Conservation (phyloP, 169 alveolate species). For the Cryptosporidium andersoni region DNA sequence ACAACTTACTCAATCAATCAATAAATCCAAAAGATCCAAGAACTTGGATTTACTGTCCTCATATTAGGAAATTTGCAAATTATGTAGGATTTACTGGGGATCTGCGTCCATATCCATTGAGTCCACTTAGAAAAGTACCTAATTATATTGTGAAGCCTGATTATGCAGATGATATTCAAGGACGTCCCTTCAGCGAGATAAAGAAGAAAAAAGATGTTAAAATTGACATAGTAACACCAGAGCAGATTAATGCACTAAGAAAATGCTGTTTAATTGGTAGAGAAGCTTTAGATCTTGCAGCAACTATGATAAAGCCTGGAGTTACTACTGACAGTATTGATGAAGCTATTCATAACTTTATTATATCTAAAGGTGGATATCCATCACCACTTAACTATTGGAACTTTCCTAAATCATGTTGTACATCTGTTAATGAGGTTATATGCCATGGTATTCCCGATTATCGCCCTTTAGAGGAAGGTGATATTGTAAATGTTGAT, state of each 20-base stretch:
- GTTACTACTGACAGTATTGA: slow-evolving; percentile 96
- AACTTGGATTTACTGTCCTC: slow-evolving; percentile 68
- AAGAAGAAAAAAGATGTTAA: slow-evolving; percentile 76
- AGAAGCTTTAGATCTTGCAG: slow-evolving; percentile 93
- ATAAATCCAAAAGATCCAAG: slow-evolving; percentile 15
- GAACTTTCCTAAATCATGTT: slow-evolving; percentile 94
- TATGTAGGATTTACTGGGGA: slow-evolving; percentile 88
- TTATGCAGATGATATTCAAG: slow-evolving; percentile 88
- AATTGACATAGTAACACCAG: slow-evolving; percentile 83
- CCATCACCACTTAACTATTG: slow-evolving; percentile 98
- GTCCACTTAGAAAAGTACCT: slow-evolving; percentile 90
- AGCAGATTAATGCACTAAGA: slow-evolving; percentile 83
- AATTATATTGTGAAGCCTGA: slow-evolving; percentile 94
- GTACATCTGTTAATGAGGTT: slow-evolving; percentile 98
- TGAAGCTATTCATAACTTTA: slow-evolving; percentile 91
- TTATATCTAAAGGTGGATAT: slow-evolving; percentile 91
- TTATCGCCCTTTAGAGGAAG: slow-evolving; percentile 88
- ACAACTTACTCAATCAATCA: no score
- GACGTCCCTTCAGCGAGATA: slow-evolving; percentile 90
- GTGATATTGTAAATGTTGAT: slow-evolving; percentile 93
- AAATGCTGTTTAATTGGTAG: slow-evolving; percentile 91
- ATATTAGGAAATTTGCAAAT: slow-evolving; percentile 41
- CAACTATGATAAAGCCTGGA: slow-evolving; percentile 91
- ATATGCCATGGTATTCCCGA: slow-evolving; percentile 99
- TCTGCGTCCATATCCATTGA: slow-evolving; percentile 91